Evolutionary conservation across 768 basidiomycete species (phyloP), one percentile per base, ranked within the genome.

Genomic region (Phanerodontia chrysosporium): DNA sequence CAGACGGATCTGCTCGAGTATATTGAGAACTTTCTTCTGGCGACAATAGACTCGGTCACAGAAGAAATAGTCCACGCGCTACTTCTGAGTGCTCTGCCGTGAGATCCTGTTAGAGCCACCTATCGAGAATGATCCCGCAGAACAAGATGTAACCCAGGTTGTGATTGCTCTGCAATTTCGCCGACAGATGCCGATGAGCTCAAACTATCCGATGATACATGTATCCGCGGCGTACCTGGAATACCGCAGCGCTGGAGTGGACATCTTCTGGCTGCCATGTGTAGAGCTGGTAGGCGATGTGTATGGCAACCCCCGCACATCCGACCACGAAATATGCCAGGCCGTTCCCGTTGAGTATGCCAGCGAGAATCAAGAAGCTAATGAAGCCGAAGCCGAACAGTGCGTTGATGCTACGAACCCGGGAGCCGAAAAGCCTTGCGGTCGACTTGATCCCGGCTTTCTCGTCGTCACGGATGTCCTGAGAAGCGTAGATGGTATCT

Each of bases 401-500:
- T 8, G 81, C 68, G 28, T 89, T 76, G 57, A 89, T 73, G 0
- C 81, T 77, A 1, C 81, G 76, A 25, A 87, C 82, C 69, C 79
- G 78, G 3, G 75, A 69, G 14, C 85, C 87, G 65, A 88, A 89
- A 9, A 89, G 77, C 44, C 90, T 79, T 0, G 90, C 89, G 22
- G 87, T 91, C 5, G 88, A 91, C 59, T 84, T 83, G 44, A 91
- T 83, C 16, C 86, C 87, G 55, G 82, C 84, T 55, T 83, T 80
- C 36, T 85, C 69, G 69, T 92, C 90, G 72, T 91, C 90, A 55
- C 77, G 70, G 51, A 86, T 84, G 69, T 92, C 90, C 75, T 90
- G 83, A 67, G 86, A 89, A 18, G 87, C 89, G 66, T 92, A 92
- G 58, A 87, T 84, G 7, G 86, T 86, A 68, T 89, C 80, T 66